Percentiles rank a stretch among this genome's conserved stretches.
phyloP scores from a whole-genome alignment of 148 eudicot genomes.

The Rheum nobile region DNA sequence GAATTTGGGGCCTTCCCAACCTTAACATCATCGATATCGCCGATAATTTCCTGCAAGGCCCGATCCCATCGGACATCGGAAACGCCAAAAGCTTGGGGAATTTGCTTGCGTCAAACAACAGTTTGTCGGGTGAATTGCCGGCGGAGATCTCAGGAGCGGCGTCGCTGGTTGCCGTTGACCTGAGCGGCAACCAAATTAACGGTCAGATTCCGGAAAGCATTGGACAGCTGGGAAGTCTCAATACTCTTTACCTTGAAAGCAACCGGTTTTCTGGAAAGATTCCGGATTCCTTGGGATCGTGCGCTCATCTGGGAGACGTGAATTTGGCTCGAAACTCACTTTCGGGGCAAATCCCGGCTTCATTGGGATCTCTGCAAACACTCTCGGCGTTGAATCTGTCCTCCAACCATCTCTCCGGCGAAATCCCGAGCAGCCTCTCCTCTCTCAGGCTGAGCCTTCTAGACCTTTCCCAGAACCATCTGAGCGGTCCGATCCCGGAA shows the following conservation, averaged over 20 bases:
- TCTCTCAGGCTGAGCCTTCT: slow-evolving; percentile 50
- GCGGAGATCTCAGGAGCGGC: slow-evolving; percentile 38
- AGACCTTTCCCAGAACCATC: slow-evolving; percentile 58
- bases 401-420: slow-evolving; percentile 50
- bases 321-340: slow-evolving; percentile 51
- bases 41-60: slow-evolving; percentile 46
- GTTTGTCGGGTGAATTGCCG: slow-evolving; percentile 53
- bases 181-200: slow-evolving; percentile 38
- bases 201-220: slow-evolving; percentile 45
- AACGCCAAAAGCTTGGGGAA: slow-evolving; percentile 38
- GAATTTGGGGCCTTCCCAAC: slow-evolving; percentile 48
- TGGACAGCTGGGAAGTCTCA: slow-evolving; percentile 34
- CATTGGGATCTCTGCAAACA: slow-evolving; percentile 44
- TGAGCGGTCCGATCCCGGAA: slow-evolving; percentile 55
- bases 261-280: slow-evolving; percentile 48
- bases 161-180: slow-evolving; percentile 30
- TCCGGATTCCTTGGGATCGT: slow-evolving; percentile 48
- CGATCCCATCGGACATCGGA: slow-evolving; percentile 37
- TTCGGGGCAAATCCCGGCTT: slow-evolving; percentile 45
- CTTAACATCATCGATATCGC: slow-evolving; percentile 46
- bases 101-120: slow-evolving; percentile 30
- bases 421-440: slow-evolving; percentile 46
- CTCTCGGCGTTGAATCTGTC: slow-evolving; percentile 69
- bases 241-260: slow-evolving; percentile 32
- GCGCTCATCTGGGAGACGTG: slow-evolving; percentile 42